A percentile compares a stretch with the other conserved stretches of the same genome.
Evolutionary conservation across 1,139 yeast species (phyloP).

Genomic region (Yamadazyma trypodendri): DNA sequence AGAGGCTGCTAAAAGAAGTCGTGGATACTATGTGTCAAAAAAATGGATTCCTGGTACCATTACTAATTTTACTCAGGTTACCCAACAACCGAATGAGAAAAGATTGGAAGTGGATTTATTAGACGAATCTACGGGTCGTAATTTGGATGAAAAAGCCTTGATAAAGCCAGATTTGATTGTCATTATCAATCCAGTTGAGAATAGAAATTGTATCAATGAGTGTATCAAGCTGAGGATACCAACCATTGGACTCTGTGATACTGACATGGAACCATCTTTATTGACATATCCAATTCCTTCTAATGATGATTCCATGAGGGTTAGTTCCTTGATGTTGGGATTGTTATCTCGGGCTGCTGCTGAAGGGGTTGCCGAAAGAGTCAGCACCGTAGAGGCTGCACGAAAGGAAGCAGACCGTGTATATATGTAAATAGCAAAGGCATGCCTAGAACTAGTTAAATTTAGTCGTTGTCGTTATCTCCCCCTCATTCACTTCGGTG

Average conservation of each 20-base stretch:
- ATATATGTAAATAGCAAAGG: slow-evolving; percentile 1
- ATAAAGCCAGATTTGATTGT: slow-evolving; percentile 89
- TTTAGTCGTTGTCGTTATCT: neutral
- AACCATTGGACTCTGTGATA: slow-evolving; percentile 90
- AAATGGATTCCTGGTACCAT: slow-evolving; percentile 96
- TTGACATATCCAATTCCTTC: slow-evolving; percentile 96
- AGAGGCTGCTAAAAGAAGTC: slow-evolving; percentile 73
- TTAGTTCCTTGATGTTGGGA: slow-evolving; percentile 77
- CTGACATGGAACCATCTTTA: slow-evolving; percentile 86
- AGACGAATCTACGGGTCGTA: slow-evolving; percentile 54
- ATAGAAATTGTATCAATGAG: slow-evolving; percentile 77
- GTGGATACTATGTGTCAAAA: slow-evolving; percentile 77
- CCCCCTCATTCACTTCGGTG: neutral
- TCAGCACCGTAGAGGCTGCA: slow-evolving; percentile 29
- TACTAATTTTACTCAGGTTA: slow-evolving; percentile 78
- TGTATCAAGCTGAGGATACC: slow-evolving; percentile 84
- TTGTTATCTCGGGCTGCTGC: slow-evolving; percentile 84
- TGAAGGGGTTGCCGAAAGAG: slow-evolving; percentile 64
- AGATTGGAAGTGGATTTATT: slow-evolving; percentile 40
- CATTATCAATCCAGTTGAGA: slow-evolving; percentile 83
- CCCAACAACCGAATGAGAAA: slow-evolving; percentile 65
- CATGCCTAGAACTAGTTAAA: neutral
- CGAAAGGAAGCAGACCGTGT: neutral
- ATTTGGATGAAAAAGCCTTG: slow-evolving; percentile 45
- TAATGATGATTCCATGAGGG: slow-evolving; percentile 88